Percentiles rank a stretch among this genome's conserved stretches.
Conservation (phyloP, 306 rosid species). For the Dalbergia cultrata region DNA sequence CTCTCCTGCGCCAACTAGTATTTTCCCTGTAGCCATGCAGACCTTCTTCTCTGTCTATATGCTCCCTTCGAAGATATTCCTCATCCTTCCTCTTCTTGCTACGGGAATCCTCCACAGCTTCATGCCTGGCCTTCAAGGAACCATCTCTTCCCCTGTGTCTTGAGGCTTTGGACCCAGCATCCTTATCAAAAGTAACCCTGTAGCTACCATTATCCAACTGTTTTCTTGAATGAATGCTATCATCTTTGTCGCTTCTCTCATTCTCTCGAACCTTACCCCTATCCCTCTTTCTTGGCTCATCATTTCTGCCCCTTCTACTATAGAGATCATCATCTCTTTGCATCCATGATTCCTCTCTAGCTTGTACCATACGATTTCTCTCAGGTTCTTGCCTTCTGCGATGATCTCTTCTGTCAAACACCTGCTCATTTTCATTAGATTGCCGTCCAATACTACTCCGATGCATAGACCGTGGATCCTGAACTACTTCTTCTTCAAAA, state of each 20-base stretch:
- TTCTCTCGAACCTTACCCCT: slow-evolving; percentile 79
- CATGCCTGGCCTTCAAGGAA: slow-evolving; percentile 78
- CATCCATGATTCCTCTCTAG: slow-evolving; percentile 76
- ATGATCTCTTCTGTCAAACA: slow-evolving; percentile 57
- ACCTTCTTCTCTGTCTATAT: slow-evolving; percentile 77
- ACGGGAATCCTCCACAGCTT: slow-evolving; percentile 77
- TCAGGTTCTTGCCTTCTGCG: slow-evolving; percentile 78
- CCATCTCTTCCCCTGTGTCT: slow-evolving; percentile 90
- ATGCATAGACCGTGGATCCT: slow-evolving; percentile 70
- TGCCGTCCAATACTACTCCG: slow-evolving; percentile 60
- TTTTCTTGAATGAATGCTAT: slow-evolving; percentile 64
- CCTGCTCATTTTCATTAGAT: slow-evolving; percentile 72
- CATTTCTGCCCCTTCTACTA: slow-evolving; percentile 75
- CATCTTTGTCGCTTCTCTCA: slow-evolving; percentile 83
- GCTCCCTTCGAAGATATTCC: slow-evolving; percentile 81
- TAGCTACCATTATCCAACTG: slow-evolving; percentile 88
- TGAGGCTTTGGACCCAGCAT: slow-evolving; percentile 72
- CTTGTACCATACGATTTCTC: slow-evolving; percentile 67
- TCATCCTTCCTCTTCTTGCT: slow-evolving; percentile 92
- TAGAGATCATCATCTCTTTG: slow-evolving; percentile 84
- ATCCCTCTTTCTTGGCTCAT: slow-evolving; percentile 91
- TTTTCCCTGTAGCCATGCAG: slow-evolving; percentile 75
- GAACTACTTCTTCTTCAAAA: slow-evolving; percentile 91
- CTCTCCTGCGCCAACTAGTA: slow-evolving; percentile 71
- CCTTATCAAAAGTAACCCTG: slow-evolving; percentile 81